Evolutionary conservation across 441 rosid species (phyloP), one percentile per base, ranked within the genome.

Genomic region (Eruca vesicaria): DNA sequence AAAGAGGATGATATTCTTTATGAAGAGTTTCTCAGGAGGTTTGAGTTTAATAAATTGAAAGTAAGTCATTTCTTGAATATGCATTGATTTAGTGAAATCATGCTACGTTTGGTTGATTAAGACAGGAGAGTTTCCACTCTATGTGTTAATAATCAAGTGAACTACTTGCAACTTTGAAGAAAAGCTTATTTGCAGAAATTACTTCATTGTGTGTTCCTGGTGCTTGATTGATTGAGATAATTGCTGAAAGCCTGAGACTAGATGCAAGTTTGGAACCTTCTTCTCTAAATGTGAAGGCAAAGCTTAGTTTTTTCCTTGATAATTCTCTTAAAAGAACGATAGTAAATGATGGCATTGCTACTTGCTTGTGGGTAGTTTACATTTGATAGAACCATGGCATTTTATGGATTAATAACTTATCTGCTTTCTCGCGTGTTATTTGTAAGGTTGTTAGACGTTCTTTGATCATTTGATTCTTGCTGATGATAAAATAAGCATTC

Each of bases 1-100:
- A 94, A 88, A 85, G 98, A 94, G 80, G 98, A 94, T 83, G 96
- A 86, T 53, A 89, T 89, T 83, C 86, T 90, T 32, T 92, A 94
- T 75, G 84, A 88, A 71, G 98, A 92, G 69, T 94, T 92, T 79
- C 88, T 92, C 69, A 89, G 82, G 69, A 87, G 84, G 74, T 77
- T 94, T 84, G 89, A 87, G 86, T 90, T 92, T 83, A 94, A 89
- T 80, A 94, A 94, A 81, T 86, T 84, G 93, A 90, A 90, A 83
- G 98, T 94, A 84, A 77, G 87, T 76, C 58, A 45, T 8, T 33
- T 28, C 50, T 50, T 50, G 55, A 61, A 33, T 62, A 18, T 60
- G 43, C 62, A 75, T 75, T 69, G 65, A 38, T 64, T 19, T 53
- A 14, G 74, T 29, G n/a, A 26, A 35, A 59, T 20, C 55, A 60